Conservation (phyloP, 192 early-diverging fungal species). For the Chytriomyces sp. region DNA sequence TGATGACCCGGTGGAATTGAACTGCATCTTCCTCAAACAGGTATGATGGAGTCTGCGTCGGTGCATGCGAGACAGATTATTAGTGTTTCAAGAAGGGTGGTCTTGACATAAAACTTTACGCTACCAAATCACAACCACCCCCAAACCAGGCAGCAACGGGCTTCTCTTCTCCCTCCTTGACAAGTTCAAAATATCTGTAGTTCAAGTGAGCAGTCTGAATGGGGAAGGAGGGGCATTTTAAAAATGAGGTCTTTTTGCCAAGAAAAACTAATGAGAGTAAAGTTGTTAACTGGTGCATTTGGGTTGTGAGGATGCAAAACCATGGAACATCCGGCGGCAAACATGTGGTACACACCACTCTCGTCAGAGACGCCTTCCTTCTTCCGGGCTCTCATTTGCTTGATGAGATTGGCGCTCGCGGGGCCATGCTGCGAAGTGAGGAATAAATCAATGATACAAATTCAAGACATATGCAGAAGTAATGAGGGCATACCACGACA, state of each 20-base stretch:
- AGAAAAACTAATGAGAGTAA: neutral
- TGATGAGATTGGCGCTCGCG: conserved; percentile 74
- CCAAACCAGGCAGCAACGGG: conserved; percentile 93
- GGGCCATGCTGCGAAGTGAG: conserved; percentile 31
- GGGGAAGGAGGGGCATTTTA: neutral
- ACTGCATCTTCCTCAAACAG: conserved; percentile 88
- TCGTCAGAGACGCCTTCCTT: conserved; percentile 59
- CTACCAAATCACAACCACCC: conserved; percentile 87
- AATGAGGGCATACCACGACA: conserved; percentile 57
- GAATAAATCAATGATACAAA: neutral
- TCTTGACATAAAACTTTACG: neutral
- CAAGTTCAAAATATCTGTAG: conserved; percentile 96
- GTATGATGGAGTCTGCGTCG: conserved; percentile 76
- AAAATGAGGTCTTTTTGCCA: neutral
- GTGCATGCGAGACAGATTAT: conserved; percentile 6
- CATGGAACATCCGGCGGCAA: conserved; percentile 87
- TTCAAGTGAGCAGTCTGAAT: conserved; percentile 86
- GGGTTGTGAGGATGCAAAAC: conserved; percentile 97
- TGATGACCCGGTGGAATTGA: conserved; percentile 93
- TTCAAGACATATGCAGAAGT: neutral
- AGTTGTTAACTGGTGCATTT: conserved; percentile 70
- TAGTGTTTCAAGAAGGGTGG: conserved; percentile 1
- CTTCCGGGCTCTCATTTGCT: conserved; percentile 92
- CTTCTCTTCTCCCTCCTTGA: conserved; percentile 59
- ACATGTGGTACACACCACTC: conserved; percentile 56